These are phyloP conservation scores for Nicotiana tabacum DNA, from an alignment of 257 asterid genomes.

Conservation along the genomic window DNA sequence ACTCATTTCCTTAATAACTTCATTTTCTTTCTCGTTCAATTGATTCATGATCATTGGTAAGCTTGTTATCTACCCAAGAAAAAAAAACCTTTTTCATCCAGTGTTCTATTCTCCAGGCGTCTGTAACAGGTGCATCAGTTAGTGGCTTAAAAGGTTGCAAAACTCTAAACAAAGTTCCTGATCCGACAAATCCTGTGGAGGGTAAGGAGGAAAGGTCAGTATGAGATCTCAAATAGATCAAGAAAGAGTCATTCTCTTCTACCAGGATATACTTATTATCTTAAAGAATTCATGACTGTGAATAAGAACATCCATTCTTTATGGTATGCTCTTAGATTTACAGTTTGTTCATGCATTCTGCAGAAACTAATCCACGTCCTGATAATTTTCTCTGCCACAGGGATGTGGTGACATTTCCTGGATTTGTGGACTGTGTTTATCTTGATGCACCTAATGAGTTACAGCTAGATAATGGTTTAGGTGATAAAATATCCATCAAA, in stretches of 20 bases:
- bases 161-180: constrained; percentile 91
- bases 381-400: constrained; percentile 31
- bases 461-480: constrained; percentile 80
- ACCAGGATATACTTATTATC: not conserved
- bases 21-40: not conserved
- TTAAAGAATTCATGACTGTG: not conserved
- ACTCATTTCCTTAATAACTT: constrained; percentile 1
- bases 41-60: not conserved
- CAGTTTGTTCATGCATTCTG: not conserved
- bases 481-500: constrained; percentile 63
- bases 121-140: constrained; percentile 70
- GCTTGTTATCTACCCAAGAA: not conserved
- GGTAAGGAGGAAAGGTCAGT: constrained; percentile 86
- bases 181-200: constrained; percentile 81
- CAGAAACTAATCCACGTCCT: constrained; percentile 10
- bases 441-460: constrained; percentile 81
- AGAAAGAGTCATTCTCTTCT: not conserved
- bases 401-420: constrained; percentile 84
- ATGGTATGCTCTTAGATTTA: not conserved
- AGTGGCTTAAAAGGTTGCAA: constrained; percentile 81
- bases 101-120: constrained; percentile 56
- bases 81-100: not conserved
- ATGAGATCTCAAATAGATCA: not conserved
- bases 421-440: constrained; percentile 93
- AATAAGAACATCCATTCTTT: not conserved